phyloP scores from a whole-genome alignment of 75 land plant genomes.

The Azolla pinnata region DNA sequence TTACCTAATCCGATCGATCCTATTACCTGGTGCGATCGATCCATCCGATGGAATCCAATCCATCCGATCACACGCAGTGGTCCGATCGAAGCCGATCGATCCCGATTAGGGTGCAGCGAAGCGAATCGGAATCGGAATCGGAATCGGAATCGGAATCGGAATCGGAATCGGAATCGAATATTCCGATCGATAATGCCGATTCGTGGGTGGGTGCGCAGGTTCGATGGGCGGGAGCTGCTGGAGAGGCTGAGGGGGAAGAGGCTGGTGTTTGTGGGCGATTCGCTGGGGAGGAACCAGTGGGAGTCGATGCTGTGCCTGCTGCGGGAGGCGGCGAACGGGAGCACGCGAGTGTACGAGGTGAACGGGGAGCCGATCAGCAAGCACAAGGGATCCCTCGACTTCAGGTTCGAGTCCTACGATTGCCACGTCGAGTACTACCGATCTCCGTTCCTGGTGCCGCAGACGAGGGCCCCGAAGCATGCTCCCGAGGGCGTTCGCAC shows the following conservation, averaged over 20 bases:
- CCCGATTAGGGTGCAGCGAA: too few relatives aligned
- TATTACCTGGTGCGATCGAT: too few relatives aligned
- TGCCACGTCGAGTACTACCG: slow-evolving; percentile 73
- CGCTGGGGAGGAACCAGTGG: slow-evolving; percentile 79
- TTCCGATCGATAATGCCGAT: too few relatives aligned
- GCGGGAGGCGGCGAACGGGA: slow-evolving; percentile 30
- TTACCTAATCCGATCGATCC: too few relatives aligned
- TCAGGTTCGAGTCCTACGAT: slow-evolving; percentile 58
- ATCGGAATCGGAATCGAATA: too few relatives aligned
- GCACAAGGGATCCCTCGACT: slow-evolving; percentile 64
- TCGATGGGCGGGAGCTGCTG: slow-evolving; percentile 48
- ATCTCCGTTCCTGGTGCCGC: slow-evolving; percentile 62
- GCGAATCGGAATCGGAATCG: too few relatives aligned
- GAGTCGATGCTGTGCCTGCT: slow-evolving; percentile 76
- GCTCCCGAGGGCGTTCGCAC: slow-evolving; percentile 25
- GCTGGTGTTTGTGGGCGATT: slow-evolving; percentile 63
- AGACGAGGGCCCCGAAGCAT: slow-evolving; percentile 47
- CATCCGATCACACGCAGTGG: too few relatives aligned
- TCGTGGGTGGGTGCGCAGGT: slow-evolving; percentile 39
- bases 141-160: too few relatives aligned
- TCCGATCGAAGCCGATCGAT: too few relatives aligned
- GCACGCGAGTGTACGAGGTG: slow-evolving; percentile 52
- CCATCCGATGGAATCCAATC: too few relatives aligned
- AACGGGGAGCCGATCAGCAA: slow-evolving; percentile 67
- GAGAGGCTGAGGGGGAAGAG: slow-evolving; percentile 39